phyloP scores from a whole-genome alignment of 2,329 filamentous ascomycete genomes.

The Endoconidiophora polonica region DNA sequence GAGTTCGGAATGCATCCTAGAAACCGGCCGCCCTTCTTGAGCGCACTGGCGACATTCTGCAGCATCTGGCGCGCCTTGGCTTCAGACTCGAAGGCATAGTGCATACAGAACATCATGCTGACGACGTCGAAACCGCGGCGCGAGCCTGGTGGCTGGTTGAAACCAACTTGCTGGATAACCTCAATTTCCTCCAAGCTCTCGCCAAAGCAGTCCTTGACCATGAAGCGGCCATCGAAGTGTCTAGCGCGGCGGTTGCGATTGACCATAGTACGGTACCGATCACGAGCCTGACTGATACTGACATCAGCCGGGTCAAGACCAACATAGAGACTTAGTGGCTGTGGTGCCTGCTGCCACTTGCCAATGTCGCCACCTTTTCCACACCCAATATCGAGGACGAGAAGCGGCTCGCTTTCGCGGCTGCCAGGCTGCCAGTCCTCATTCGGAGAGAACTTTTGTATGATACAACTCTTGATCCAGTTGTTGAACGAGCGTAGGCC shows the following conservation, averaged over 20 bases:
- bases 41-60: slow-evolving; percentile 69
- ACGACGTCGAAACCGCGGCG: slow-evolving; percentile 86
- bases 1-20: slow-evolving; percentile 96
- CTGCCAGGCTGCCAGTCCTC: slow-evolving; percentile 53
- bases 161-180: slow-evolving; percentile 73
- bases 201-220: slow-evolving; percentile 82
- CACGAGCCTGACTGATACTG: slow-evolving; percentile 76
- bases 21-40: slow-evolving; percentile 90
- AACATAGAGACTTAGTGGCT: slow-evolving; percentile 81
- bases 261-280: slow-evolving; percentile 62
- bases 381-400: slow-evolving; percentile 87
- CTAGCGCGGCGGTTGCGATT: slow-evolving; percentile 40
- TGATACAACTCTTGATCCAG: slow-evolving; percentile 95
- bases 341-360: slow-evolving; percentile 93
- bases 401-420: slow-evolving; percentile 39
- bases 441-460: slow-evolving; percentile 84
- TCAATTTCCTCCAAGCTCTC: slow-evolving; percentile 67
- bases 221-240: slow-evolving; percentile 74
- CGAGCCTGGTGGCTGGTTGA: slow-evolving; percentile 51
- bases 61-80: slow-evolving; percentile 83
- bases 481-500: slow-evolving; percentile 92
- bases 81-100: slow-evolving; percentile 93
- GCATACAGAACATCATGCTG: slow-evolving; percentile 98
- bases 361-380: slow-evolving; percentile 90
- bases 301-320: slow-evolving; percentile 86